Evolutionary conservation across 768 basidiomycete genomes (phyloP).

Genomic region (Favolaschia claudopus): DNA sequence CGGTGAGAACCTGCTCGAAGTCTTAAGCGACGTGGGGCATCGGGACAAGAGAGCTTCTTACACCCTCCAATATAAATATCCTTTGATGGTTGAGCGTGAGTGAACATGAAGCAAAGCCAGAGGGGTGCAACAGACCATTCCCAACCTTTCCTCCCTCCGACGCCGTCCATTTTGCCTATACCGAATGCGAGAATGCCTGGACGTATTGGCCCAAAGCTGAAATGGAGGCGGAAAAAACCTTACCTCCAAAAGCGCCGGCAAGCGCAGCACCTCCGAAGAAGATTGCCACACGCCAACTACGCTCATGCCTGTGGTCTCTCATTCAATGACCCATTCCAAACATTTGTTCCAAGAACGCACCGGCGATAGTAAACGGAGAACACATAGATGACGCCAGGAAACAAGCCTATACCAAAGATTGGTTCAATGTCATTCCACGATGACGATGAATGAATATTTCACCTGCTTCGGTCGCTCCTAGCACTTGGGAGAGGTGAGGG

Average conservation of each 20-base stretch:
- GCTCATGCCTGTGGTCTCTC: conserved; percentile 54
- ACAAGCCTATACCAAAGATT: conserved; percentile 33
- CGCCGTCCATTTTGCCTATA: conserved; percentile 67
- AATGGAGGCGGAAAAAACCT: conserved; percentile 4
- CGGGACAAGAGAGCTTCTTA: no score
- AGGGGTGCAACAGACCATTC: conserved; percentile 49
- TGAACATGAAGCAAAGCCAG: not conserved
- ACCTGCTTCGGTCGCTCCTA: conserved; percentile 68
- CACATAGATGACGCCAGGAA: conserved; percentile 64
- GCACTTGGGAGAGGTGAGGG: conserved; percentile 42
- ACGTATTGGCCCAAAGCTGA: not conserved
- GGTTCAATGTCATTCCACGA: not conserved
- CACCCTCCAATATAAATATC: conserved; percentile 68
- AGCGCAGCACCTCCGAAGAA: conserved; percentile 70
- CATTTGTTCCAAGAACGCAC: conserved; percentile 26
- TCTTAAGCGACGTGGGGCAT: not conserved
- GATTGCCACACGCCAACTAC: conserved; percentile 66
- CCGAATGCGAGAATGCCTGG: conserved; percentile 64
- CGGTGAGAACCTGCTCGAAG: conserved; percentile 46
- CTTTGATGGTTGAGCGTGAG: conserved; percentile 32
- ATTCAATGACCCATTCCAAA: not conserved
- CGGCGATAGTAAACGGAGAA: conserved; percentile 67
- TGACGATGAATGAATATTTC: not conserved
- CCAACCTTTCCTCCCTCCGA: conserved; percentile 69
- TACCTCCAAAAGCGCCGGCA: conserved; percentile 70